Conservation (phyloP, 352 stramenopile genomes). For the Globisporangium megalacanthum region DNA sequence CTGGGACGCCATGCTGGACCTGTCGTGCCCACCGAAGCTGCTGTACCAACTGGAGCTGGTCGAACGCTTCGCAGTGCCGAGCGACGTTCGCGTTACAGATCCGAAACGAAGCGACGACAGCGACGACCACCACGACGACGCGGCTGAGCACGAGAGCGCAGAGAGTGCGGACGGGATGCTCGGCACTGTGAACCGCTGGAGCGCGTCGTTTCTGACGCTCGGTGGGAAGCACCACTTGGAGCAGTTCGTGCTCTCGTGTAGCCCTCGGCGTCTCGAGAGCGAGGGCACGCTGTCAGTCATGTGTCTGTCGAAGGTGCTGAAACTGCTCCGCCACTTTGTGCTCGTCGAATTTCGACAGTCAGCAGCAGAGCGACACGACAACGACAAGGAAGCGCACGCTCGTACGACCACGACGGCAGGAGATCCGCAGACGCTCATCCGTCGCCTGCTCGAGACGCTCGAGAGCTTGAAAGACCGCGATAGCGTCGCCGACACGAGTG, state of each 20-base stretch:
- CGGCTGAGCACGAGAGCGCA: not conserved
- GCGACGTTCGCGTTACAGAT: conserved; percentile 15
- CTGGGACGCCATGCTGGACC: conserved; percentile 58
- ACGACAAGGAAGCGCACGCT: conserved; percentile 17
- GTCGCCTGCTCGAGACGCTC: conserved; percentile 37
- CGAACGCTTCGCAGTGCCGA: conserved; percentile 50
- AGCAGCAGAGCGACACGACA: conserved; percentile 5
- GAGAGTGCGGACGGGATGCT: conserved; percentile 23
- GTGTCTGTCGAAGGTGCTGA: conserved; percentile 66
- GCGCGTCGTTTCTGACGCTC: conserved; percentile 59
- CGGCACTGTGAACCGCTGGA: conserved; percentile 45
- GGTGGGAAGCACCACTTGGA: conserved; percentile 50
- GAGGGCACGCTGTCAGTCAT: conserved; percentile 50
- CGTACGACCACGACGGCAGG: conserved; percentile 1
- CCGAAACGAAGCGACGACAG: not conserved
- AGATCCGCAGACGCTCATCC: conserved; percentile 29
- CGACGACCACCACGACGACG: conserved; percentile 18
- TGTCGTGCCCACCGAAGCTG: conserved; percentile 46
- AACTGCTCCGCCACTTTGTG: conserved; percentile 66
- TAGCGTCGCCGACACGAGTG: not conserved
- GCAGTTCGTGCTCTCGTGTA: conserved; percentile 41
- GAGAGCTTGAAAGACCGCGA: conserved; percentile 26
- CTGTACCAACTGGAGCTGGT: conserved; percentile 67
- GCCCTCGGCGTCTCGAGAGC: conserved; percentile 24
- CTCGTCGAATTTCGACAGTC: conserved; percentile 35